Base-by-base conservation (phyloP, 1,284 basidiomycete genomes). In the Tremellales sp. region DNA sequence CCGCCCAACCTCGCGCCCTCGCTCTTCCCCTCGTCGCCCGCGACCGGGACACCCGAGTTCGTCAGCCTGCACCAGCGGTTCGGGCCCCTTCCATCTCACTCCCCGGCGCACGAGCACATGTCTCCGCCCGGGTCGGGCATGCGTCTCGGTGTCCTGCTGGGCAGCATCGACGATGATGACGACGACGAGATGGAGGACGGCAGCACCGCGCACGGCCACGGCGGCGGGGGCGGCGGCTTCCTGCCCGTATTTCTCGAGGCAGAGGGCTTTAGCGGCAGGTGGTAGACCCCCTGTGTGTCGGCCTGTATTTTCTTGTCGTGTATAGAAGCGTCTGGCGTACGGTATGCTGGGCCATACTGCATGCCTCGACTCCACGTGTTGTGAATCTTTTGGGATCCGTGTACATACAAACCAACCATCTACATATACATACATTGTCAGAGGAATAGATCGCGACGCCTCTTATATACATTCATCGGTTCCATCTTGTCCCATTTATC, bases 71-170 rank as follows among this genome's bases (percentile, higher is more conserved):
- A 5, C 14, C 7, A 24, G 35, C 10, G 27, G 28, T 13, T 16
- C 35, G 21, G 21, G 21, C 21, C 12, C 18, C 16, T 13, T 33
- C 19, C 37, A 18, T 18, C 36, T 35, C 38, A 38, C 40, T 45
- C 24, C 13, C 42, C 38, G 27, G 21, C 22, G 24, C n/a, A 21
- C 38, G 22, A 18, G 6, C 24, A 14, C 38, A 41, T 51, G 19
- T 46, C 54, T 0, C 59, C 60, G 2, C 68, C 69, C 5, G 50
- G 53, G 24, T 66, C 64, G 6, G 62, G 63, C 2, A 21, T 70
- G 37, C 51, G 65, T 22, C 57, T 71, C n/a, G 66, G 66, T 27
- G 60, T 59, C 16, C 50, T 71, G 28, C 51, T 68, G 18, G 61
- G 63, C 18, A 60, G 58, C 32, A 57, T 53, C 12, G 48, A 45